A percentile compares a stretch with the other conserved stretches of the same genome.
phyloP scores from a whole-genome alignment of 2,329 filamentous ascomycete species.

The Pseudocercospora macadamiae region DNA sequence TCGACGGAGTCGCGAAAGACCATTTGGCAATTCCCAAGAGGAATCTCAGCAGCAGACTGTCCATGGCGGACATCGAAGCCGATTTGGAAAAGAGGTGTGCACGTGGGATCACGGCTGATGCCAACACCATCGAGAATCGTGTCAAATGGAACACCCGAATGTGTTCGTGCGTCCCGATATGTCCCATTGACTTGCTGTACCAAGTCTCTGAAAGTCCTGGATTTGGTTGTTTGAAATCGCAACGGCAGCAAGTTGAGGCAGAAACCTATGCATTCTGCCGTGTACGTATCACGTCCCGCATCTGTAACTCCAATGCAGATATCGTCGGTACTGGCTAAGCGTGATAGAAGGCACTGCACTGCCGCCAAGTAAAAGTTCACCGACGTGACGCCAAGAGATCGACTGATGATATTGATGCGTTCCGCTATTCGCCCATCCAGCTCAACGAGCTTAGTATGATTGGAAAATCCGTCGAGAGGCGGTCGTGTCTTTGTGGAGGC shows the following conservation, averaged over 20 bases:
- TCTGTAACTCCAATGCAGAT: constrained; percentile 49
- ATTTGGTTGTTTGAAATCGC: constrained; percentile 24
- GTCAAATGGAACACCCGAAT: constrained; percentile 40
- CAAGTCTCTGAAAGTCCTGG: constrained; percentile 11
- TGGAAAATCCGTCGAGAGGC: constrained; percentile 9
- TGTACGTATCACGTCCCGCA: constrained; percentile 38
- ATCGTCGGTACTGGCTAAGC: constrained; percentile 34
- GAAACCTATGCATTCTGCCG: constrained; percentile 40
- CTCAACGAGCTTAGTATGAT: constrained; percentile 7
- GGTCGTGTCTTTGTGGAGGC: constrained; percentile 17
- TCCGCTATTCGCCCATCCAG: constrained; percentile 6
- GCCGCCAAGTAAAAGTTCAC: constrained; percentile 44
- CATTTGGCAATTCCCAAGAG: constrained; percentile 21
- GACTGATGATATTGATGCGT: constrained; percentile 16
- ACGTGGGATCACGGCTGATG: constrained; percentile 27
- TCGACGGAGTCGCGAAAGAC: constrained; percentile 12
- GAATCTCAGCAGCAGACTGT: constrained; percentile 12
- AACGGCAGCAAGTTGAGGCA: constrained; percentile 48
- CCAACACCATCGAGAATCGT: constrained; percentile 38
- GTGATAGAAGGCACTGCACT: constrained; percentile 38
- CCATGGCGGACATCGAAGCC: constrained; percentile 36
- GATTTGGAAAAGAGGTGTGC: constrained; percentile 43
- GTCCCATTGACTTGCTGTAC: constrained; percentile 15
- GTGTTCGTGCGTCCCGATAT: constrained; percentile 27
- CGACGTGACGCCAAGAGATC: constrained; percentile 15